Percentiles rank a stretch among this genome's conserved stretches.
Conservation (phyloP, 2,329 filamentous ascomycete genomes). For the Lachnellula arida region DNA sequence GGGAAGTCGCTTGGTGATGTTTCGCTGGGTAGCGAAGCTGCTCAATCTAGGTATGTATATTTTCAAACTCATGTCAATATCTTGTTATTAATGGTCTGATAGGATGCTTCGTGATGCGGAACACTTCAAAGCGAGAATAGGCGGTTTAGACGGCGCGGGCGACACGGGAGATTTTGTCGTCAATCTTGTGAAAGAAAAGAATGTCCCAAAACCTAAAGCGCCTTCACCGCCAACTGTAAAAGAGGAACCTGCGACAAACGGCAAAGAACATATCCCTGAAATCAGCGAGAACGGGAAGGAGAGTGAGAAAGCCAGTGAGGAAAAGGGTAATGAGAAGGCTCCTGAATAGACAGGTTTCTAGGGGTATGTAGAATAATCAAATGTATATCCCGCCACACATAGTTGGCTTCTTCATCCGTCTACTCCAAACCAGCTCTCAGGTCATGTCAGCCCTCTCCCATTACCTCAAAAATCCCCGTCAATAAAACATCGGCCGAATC, state of each 20-base stretch:
- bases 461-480: neutral
- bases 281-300: neutral
- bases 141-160: slow-evolving; percentile 60
- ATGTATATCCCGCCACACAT: neutral
- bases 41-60: slow-evolving; percentile 54
- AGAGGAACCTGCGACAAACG: neutral
- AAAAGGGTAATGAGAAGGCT: neutral
- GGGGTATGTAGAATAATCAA: neutral
- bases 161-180: slow-evolving; percentile 67
- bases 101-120: slow-evolving; percentile 62
- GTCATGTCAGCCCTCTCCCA: no score
- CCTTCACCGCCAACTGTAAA: neutral
- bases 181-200: slow-evolving; percentile 57
- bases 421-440: neutral
- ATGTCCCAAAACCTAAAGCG: slow-evolving; percentile 10
- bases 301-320: neutral
- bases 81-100: slow-evolving; percentile 8
- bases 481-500: slow-evolving; percentile 39
- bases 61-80: neutral
- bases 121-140: slow-evolving; percentile 55
- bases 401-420: neutral
- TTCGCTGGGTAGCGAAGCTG: slow-evolving; percentile 51
- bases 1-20: slow-evolving; percentile 58
- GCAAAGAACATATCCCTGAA: neutral
- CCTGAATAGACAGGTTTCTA: neutral